A percentile compares a stretch with the other conserved stretches of the same genome.
These are phyloP conservation scores for Olyra latifolia DNA, from an alignment of 176 grass and related monocot species.

Conservation along the genomic window DNA sequence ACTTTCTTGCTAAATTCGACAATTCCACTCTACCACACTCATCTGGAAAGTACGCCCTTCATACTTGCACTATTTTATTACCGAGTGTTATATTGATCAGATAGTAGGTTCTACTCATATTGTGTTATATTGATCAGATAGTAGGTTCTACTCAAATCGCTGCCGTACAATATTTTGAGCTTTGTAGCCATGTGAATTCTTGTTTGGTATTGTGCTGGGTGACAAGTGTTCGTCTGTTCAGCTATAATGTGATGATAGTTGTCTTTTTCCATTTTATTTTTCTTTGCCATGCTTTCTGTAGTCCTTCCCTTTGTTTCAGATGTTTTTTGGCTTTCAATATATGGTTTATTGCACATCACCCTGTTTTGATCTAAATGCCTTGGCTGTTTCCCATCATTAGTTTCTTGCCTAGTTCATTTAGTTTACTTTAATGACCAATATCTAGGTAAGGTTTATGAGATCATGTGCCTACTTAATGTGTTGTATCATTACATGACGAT, in stretches of 20 bases:
- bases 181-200: background rate
- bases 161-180: background rate
- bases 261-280: background rate
- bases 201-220: background rate
- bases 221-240: background rate
- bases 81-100: conserved; percentile 15
- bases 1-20: conserved; percentile 78
- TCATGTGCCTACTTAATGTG: background rate
- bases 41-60: conserved; percentile 68
- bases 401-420: conserved; percentile 29
- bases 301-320: background rate
- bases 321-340: conserved; percentile 10
- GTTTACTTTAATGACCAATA: background rate
- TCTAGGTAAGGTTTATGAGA: conserved; percentile 7
- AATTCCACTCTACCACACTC: conserved; percentile 49
- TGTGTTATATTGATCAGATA: conserved; percentile 12
- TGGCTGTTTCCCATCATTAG: conserved; percentile 1
- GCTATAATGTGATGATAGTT: conserved; percentile 20
- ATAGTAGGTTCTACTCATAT: background rate
- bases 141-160: background rate
- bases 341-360: background rate
- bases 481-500: background rate
- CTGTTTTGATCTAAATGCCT: conserved; percentile 13
- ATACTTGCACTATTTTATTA: conserved; percentile 15
- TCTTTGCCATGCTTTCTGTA: background rate